phyloP scores from a whole-genome alignment of 1,284 basidiomycete genomes.

The Melanopsichium pennsylvanicum region DNA sequence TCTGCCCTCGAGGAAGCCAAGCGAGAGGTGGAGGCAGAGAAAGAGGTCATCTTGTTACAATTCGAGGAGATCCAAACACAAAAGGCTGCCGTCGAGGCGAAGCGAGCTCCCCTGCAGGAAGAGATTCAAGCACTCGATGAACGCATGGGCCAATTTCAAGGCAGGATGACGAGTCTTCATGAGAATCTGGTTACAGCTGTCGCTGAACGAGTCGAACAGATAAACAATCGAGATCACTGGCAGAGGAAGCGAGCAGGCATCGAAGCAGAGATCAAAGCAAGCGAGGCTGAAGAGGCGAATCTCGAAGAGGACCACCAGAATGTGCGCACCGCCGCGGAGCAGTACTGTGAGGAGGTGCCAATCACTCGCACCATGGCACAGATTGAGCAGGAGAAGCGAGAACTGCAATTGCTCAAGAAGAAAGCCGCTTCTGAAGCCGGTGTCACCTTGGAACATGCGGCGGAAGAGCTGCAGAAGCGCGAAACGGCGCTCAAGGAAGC shows the following conservation, averaged over 20 bases:
- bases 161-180: constrained; percentile 29
- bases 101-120: constrained; percentile 59
- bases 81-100: constrained; percentile 62
- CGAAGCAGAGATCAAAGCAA: constrained; percentile 50
- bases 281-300: constrained; percentile 69
- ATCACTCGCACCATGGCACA: constrained; percentile 72
- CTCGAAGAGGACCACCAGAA: constrained; percentile 68
- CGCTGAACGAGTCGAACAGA: constrained; percentile 60
- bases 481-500: constrained; percentile 66
- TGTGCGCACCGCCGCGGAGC: constrained; percentile 69
- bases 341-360: constrained; percentile 72
- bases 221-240: constrained; percentile 45
- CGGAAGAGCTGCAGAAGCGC: constrained; percentile 72
- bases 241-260: constrained; percentile 37
- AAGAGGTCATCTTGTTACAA: constrained; percentile 42
- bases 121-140: constrained; percentile 43
- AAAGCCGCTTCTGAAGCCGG: constrained; percentile 73
- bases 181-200: constrained; percentile 47
- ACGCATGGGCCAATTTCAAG: constrained; percentile 13
- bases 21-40: constrained; percentile 44
- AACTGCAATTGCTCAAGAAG: constrained; percentile 76
- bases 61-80: constrained; percentile 47
- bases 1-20: constrained; percentile 72
- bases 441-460: constrained; percentile 79
- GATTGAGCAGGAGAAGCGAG: constrained; percentile 72